These are phyloP conservation scores for Colletotrichum higginsianum DNA, from an alignment of 2,329 filamentous ascomycete species.

Conservation along the genomic window DNA sequence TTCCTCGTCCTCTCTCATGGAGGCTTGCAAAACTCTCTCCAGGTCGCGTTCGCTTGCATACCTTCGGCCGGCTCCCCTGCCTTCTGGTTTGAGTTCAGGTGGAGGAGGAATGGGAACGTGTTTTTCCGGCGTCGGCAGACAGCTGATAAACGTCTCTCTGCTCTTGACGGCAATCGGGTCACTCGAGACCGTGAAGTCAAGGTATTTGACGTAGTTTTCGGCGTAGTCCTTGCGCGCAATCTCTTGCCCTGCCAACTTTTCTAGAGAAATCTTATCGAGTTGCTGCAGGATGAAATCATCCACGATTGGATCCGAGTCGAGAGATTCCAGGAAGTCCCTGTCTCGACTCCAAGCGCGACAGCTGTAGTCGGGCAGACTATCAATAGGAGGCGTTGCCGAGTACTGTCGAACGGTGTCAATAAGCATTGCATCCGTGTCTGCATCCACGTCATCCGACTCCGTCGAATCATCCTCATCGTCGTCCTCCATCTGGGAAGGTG, in stretches of 20 bases:
- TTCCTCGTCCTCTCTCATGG: conserved; percentile 79
- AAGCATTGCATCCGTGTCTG: conserved; percentile 64
- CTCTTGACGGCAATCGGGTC: conserved; percentile 70
- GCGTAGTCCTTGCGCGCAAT: conserved; percentile 59
- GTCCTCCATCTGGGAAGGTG: conserved; percentile 63
- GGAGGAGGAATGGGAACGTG: conserved; percentile 46
- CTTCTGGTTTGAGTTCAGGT: conserved; percentile 71
- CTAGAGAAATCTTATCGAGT: conserved; percentile 58
- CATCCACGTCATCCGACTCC: conserved; percentile 68
- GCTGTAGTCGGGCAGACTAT: conserved; percentile 65
- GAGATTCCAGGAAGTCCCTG: conserved; percentile 58
- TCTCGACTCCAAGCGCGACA: conserved; percentile 65
- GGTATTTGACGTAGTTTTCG: conserved; percentile 65
- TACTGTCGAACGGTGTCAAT: conserved; percentile 65
- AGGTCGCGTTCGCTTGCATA: conserved; percentile 82
- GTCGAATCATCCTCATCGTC: conserved; percentile 68
- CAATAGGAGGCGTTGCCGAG: conserved; percentile 68
- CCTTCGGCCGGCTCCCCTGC: conserved; percentile 66
- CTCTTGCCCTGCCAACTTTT: conserved; percentile 56
- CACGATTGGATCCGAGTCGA: conserved; percentile 58
- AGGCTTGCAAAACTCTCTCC: conserved; percentile 80
- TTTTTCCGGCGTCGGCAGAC: conserved; percentile 39
- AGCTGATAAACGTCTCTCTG: conserved; percentile 64
- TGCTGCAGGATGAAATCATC: conserved; percentile 63
- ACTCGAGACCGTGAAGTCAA: conserved; percentile 69